Percentiles rank a stretch among this genome's conserved stretches.
These are phyloP conservation scores for Logfia minima DNA, from an alignment of 129 eudicot species.

Conservation along the genomic window DNA sequence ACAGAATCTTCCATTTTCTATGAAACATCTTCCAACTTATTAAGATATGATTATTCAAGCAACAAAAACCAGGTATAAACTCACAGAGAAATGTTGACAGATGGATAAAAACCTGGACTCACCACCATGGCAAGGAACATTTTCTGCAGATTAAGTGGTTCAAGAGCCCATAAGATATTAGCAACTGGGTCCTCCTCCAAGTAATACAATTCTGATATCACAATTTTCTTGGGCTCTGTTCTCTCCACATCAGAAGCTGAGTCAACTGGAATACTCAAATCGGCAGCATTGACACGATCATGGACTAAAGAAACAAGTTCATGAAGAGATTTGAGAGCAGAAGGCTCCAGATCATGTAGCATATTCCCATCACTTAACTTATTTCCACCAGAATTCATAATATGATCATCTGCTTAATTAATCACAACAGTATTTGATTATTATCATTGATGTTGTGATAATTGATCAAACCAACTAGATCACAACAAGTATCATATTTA, in stretches of 20 bases:
- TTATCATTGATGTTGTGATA: constrained; percentile 3
- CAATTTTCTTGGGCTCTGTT: constrained; percentile 26
- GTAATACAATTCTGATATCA: constrained; percentile 38
- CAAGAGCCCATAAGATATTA: constrained; percentile 60
- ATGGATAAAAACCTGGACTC: constrained; percentile 36
- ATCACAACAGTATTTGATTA: constrained; percentile 10
- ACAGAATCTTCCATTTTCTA: background rate
- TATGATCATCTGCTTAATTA: constrained; percentile 35
- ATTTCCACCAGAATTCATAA: constrained; percentile 25
- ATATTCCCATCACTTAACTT: constrained; percentile 34
- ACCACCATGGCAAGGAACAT: constrained; percentile 85
- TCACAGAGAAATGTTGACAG: background rate
- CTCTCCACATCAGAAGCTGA: constrained; percentile 45
- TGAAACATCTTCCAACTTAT: background rate
- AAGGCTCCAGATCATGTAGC: constrained; percentile 63
- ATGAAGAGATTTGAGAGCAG: constrained; percentile 57
- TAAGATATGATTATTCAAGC: background rate
- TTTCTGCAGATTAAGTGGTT: constrained; percentile 60
- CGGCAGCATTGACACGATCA: constrained; percentile 50
- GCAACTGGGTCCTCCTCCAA: constrained; percentile 83
- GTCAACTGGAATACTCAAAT: constrained; percentile 41
- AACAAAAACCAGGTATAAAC: background rate
- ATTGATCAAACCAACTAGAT: background rate
- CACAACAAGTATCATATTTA: background rate
- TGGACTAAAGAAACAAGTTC: constrained; percentile 82